phyloP scores from a whole-genome alignment of 768 basidiomycete genomes.

The Jaapia argillacea region DNA sequence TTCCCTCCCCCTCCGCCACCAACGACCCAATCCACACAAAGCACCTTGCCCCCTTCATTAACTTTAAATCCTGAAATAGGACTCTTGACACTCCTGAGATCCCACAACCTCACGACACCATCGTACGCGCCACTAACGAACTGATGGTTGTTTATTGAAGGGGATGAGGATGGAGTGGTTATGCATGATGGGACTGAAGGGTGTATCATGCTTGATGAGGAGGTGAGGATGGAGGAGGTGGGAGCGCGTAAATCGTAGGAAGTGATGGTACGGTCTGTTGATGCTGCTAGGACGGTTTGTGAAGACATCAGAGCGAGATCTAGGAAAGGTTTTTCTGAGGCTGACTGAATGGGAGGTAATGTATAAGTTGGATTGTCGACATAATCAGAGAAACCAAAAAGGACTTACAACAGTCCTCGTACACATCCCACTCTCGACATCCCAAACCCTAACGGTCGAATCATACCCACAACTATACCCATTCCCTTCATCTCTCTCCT shows the following conservation, averaged over 20 bases:
- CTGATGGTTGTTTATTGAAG: conserved; percentile 29
- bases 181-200: conserved; percentile 62
- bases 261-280: conserved; percentile 66
- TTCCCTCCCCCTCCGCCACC: conserved; percentile 4
- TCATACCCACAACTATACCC: conserved; percentile 84
- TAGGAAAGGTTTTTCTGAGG: conserved; percentile 68
- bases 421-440: conserved; percentile 69
- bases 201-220: conserved; percentile 41
- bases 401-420: conserved; percentile 54
- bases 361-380: too few relatives aligned
- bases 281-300: conserved; percentile 44
- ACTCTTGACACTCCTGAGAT: conserved; percentile 56
- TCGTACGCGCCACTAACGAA: conserved; percentile 71
- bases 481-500: conserved; percentile 21
- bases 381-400: too few relatives aligned
- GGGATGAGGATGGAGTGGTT: conserved; percentile 11
- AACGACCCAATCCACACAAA: conserved; percentile 45
- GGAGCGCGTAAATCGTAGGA: conserved; percentile 57
- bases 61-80: conserved; percentile 56
- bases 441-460: conserved; percentile 86
- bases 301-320: conserved; percentile 41
- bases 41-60: conserved; percentile 48
- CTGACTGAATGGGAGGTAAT: too few relatives aligned
- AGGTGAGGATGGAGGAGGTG: conserved; percentile 18
- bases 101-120: conserved; percentile 70